Percentiles rank a stretch among this genome's conserved stretches.
phyloP scores from a whole-genome alignment of 2,329 filamentous ascomycete species.

The Fusarium sacchari region DNA sequence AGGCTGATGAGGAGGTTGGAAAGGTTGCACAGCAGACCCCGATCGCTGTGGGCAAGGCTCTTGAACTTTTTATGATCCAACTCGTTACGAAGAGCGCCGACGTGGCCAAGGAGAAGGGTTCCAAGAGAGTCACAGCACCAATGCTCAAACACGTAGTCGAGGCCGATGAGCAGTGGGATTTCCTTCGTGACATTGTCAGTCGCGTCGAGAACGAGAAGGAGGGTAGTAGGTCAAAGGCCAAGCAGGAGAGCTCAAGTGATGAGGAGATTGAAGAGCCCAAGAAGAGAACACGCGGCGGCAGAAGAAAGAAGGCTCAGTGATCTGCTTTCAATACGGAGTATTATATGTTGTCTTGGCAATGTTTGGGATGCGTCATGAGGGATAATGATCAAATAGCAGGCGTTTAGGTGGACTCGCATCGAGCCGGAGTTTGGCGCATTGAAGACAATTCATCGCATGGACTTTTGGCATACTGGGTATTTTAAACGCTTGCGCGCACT shows the following conservation, averaged over 20 bases:
- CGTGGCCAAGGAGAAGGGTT: conserved; percentile 82
- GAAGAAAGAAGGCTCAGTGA: conserved; percentile 60
- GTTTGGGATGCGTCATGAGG: conserved; percentile 39
- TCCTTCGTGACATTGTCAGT: conserved; percentile 87
- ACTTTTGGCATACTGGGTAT: conserved; percentile 26
- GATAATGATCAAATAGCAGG: conserved; percentile 42
- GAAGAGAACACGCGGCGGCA: conserved; percentile 58
- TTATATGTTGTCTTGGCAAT: background rate
- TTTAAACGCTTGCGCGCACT: conserved; percentile 14
- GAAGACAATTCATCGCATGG: conserved; percentile 21
- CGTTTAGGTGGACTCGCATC: conserved; percentile 41
- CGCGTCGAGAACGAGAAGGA: conserved; percentile 76
- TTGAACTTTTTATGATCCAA: conserved; percentile 98
- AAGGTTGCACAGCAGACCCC: conserved; percentile 98
- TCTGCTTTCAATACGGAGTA: background rate
- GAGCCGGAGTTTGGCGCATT: conserved; percentile 42
- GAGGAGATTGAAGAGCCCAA: conserved; percentile 62
- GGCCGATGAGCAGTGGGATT: conserved; percentile 93
- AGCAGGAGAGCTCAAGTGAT: conserved; percentile 64
- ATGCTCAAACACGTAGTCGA: conserved; percentile 94
- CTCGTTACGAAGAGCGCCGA: conserved; percentile 89
- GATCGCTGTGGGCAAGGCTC: conserved; percentile 92
- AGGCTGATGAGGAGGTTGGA: conserved; percentile 97
- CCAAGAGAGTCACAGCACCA: conserved; percentile 87
- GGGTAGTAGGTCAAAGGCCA: conserved; percentile 53